These are phyloP conservation scores for Cladosporium oxysporum DNA, from an alignment of 2,329 filamentous ascomycete species.

Conservation along the genomic window DNA sequence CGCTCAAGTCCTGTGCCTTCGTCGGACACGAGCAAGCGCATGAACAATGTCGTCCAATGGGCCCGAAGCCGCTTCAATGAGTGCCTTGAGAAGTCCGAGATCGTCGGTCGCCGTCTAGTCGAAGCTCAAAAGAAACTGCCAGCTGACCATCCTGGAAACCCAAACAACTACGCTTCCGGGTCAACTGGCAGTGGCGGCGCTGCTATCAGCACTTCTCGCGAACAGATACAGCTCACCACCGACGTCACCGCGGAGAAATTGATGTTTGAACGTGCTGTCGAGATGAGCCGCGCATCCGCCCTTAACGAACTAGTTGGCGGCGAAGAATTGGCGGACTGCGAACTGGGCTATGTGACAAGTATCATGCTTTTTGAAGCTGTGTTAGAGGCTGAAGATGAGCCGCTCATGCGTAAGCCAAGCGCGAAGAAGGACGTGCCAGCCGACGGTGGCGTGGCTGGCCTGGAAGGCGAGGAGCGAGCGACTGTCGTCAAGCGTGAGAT, in stretches of 20 bases:
- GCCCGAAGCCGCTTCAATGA: conserved; percentile 93
- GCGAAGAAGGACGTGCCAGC: conserved; percentile 49
- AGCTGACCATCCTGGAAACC: conserved; percentile 81
- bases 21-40: conserved; percentile 52
- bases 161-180: conserved; percentile 68
- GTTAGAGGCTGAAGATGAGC: conserved; percentile 74
- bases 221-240: conserved; percentile 80
- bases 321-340: conserved; percentile 82
- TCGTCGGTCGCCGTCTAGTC: conserved; percentile 84
- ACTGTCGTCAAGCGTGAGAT: conserved; percentile 67
- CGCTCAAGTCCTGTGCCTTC: conserved; percentile 27
- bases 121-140: conserved; percentile 85
- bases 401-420: conserved; percentile 47
- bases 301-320: conserved; percentile 89
- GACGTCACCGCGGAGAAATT: conserved; percentile 94
- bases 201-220: conserved; percentile 64
- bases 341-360: conserved; percentile 89
- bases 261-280: conserved; percentile 95
- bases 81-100: conserved; percentile 91
- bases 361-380: conserved; percentile 95
- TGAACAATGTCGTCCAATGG: conserved; percentile 96
- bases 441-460: conserved; percentile 49
- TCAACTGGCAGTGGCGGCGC: conserved; percentile 48
- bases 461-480: conserved; percentile 70
- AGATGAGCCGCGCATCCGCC: conserved; percentile 93